Base-by-base conservation (phyloP, 108 stramenopile genomes). In the Pseudonitzschia delicatissima region DNA sequence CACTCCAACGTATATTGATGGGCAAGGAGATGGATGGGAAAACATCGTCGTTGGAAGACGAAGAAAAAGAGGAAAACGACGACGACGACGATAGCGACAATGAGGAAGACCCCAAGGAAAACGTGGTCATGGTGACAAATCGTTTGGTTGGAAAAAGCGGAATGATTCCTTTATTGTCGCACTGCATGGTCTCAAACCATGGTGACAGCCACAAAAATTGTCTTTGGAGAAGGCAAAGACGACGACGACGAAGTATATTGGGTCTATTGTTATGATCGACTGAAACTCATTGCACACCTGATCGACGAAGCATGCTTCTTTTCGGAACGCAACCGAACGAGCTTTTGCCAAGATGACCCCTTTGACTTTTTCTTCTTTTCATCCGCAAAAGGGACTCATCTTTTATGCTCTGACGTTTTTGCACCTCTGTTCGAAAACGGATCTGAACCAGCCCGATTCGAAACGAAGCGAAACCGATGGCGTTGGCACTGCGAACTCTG, bases 281-380 rank as follows among this genome's bases (percentile, higher is more conserved):
- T 82, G 33, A 62, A 71, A 12, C 28, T 76, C 17, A 76, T 93
- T 11, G 85, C 85, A 8, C 75, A 72, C 29, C 45, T 91, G 15
- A 72, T 90, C 27, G 92, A 93, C 67, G 80, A 80, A 44, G 77
- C 87, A 29, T 93, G 87, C 61, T 79, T 87, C 26, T 69, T 90
- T 2, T 71, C 77, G 68, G 77, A 45, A 35, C 50, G 48, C 35
- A 82, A 77, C 78, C 88, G 68, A 48, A n/a, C 62, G 68, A 25
- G 64, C 63, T 64, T 83, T 68, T 74, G 68, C 32, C 60, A 65
- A 36, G 45, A 66, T 15, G 73, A 74, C 52, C 73, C 66, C 12
- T n/a, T n/a, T n/a, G n/a, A n/a, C n/a, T n/a, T 74, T 74, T 34
- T 67, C 73, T 1, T 74, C 67, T 37, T 45, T 71, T 27, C 11